Evolutionary conservation across 139 green algal genomes (phyloP).

Genomic region (Ettlia oleoabundans): DNA sequence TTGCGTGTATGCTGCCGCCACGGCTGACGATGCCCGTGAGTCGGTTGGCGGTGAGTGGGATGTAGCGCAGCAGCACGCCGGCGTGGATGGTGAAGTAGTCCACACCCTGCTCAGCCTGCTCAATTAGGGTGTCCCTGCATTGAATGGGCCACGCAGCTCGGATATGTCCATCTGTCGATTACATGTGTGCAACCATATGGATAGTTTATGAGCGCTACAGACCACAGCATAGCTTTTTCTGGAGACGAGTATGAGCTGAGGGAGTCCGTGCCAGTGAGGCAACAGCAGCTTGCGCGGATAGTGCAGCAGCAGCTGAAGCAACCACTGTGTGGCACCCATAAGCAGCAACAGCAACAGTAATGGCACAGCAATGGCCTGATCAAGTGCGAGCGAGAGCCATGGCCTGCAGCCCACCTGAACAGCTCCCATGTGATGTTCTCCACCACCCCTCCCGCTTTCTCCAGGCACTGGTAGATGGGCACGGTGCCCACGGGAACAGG

Average conservation of each 20-base stretch:
- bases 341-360: not conserved
- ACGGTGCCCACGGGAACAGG: slow-evolving; percentile 89
- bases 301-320: no score
- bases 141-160: no score
- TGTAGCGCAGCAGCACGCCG: slow-evolving; percentile 89
- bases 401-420: slow-evolving; percentile 68
- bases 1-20: slow-evolving; percentile 96
- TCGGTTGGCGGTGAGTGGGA: slow-evolving; percentile 90
- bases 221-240: no score
- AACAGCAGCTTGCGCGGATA: no score
- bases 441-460: slow-evolving; percentile 84
- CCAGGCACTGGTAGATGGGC: slow-evolving; percentile 90
- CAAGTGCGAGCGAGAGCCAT: no score
- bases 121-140: slow-evolving; percentile 83
- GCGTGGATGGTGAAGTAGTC: slow-evolving; percentile 99
- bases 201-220: no score
- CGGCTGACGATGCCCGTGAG: slow-evolving; percentile 95
- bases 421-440: slow-evolving; percentile 96
- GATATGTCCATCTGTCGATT: no score
- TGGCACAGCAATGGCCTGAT: not conserved
- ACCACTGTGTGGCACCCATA: not conserved
- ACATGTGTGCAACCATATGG: no score
- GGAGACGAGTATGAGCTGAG: no score
- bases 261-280: no score
- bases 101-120: slow-evolving; percentile 96